Base-by-base conservation (phyloP, 2,329 filamentous ascomycete species). In the Didymella pomorum region DNA sequence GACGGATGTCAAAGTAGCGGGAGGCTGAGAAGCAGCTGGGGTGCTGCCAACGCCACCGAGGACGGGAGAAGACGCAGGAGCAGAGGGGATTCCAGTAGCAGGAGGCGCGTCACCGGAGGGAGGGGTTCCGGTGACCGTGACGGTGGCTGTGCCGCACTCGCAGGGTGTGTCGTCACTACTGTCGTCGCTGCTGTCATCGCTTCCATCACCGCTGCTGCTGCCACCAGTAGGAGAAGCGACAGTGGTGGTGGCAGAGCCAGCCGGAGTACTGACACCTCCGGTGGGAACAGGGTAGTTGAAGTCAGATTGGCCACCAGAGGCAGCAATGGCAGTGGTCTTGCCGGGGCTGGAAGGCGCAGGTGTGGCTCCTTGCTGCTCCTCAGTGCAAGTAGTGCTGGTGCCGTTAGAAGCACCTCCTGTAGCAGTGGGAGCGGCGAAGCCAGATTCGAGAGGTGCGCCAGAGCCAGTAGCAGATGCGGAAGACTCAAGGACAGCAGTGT, bases 391-490 rank as follows among this genome's bases (percentile, higher is more conserved):
- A 2, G 62, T 64, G 49, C 55, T 58, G 39, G 56, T 50, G 25
- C 50, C 45, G 45, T 58, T 58, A 26, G 56, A 54, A 28, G 11
- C 25, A 21, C 37, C 37, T 12, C 43, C 64, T 29, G 66, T 62
- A 10, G 47, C 60, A 16, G 62, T 52, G 8, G 71, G 70, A 9
- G 68, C 66, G 28, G 71, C 62, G 52, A 74, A 60, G 16, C 60
- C 66, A 20, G 66, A 67, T 31, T 62, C 68, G 31, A 74, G 42
- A 35, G 67, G 68, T 39, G 63, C 70, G 33, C 52, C 62, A 37
- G 67, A 66, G 53, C 55, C 67, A 21, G 67, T 67, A 10, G 67
- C 73, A n/a, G 72, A 63, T 18, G 75, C 71, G 49, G 71, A 65
- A 9, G 68, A 49, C 7, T 66, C 55, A n/a, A 71, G 63, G 31